Percentiles rank a stretch among this genome's conserved stretches.
These are phyloP conservation scores for Candida orba DNA, from an alignment of 805 yeast genomes.

Conservation along the genomic window DNA sequence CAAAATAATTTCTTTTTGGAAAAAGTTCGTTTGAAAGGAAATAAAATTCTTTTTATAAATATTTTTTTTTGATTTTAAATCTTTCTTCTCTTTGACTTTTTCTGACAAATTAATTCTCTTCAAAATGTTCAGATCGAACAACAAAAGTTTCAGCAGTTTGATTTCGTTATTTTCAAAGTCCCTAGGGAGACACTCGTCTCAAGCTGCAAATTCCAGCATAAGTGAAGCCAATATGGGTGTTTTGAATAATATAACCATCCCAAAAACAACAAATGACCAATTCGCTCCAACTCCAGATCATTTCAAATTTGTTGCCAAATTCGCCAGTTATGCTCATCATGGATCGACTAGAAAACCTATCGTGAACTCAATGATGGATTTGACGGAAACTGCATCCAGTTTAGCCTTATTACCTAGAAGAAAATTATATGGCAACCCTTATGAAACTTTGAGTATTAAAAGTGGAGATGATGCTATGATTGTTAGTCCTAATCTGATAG, in stretches of 20 bases:
- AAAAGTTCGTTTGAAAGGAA: not conserved
- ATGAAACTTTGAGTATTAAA: conserved; percentile 43
- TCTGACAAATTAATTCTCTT: too few species aligned
- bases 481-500: conserved; percentile 43
- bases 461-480: conserved; percentile 56
- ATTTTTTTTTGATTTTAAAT: too few species aligned
- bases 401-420: conserved; percentile 41
- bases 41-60: too few species aligned
- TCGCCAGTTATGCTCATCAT: conserved; percentile 43
- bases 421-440: conserved; percentile 45
- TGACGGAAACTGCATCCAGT: conserved; percentile 38
- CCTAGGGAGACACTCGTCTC: not conserved
- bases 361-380: conserved; percentile 42
- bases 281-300: conserved; percentile 24
- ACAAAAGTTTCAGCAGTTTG: not conserved
- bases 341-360: conserved; percentile 31
- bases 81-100: too few species aligned
- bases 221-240: not conserved
- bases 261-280: not conserved
- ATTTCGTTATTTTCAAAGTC: not conserved
- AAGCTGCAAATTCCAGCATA: not conserved
- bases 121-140: not conserved
- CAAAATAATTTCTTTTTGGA: not conserved
- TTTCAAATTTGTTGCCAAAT: conserved; percentile 37
- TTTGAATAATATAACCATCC: not conserved